Evolutionary conservation across 805 yeast genomes (phyloP).

Genomic region (Candida anglica): DNA sequence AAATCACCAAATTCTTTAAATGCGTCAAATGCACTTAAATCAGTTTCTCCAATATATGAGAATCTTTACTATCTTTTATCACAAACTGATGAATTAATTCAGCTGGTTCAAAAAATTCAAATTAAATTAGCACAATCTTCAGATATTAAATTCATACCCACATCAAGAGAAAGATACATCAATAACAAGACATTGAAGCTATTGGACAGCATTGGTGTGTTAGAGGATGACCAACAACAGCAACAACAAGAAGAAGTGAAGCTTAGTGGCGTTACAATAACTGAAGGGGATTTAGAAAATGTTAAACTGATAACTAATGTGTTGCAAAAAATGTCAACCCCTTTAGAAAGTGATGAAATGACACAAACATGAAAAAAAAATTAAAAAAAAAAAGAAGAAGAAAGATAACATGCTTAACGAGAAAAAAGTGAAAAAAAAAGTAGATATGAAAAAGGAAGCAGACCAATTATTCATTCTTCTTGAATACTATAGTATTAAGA

Average conservation of each 20-base stretch:
- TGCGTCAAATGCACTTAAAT: constrained; percentile 21
- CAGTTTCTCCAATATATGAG: constrained; percentile 45
- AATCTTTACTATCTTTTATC: constrained; percentile 40
- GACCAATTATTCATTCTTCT: too few species aligned
- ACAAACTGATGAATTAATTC: constrained; percentile 38
- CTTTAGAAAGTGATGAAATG: too few species aligned
- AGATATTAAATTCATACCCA: constrained; percentile 22
- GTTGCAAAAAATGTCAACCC: background rate
- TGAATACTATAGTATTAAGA: too few species aligned
- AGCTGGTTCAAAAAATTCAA: constrained; percentile 22
- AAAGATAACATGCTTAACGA: too few species aligned
- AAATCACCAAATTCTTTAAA: constrained; percentile 12
- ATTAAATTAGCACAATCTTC: constrained; percentile 17
- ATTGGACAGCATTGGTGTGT: constrained; percentile 20
- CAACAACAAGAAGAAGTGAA: background rate
- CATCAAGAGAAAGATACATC: constrained; percentile 36
- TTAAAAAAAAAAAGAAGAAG: too few species aligned
- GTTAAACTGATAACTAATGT: background rate
- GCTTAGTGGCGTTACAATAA: background rate
- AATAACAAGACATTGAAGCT: constrained; percentile 34
- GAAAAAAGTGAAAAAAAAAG: too few species aligned
- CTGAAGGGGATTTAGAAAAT: background rate
- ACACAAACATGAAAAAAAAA: too few species aligned
- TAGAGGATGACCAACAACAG: constrained; percentile 3
- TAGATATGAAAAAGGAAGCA: too few species aligned